Conservation (phyloP, 805 yeast species). For the Yarrowia sp. region DNA sequence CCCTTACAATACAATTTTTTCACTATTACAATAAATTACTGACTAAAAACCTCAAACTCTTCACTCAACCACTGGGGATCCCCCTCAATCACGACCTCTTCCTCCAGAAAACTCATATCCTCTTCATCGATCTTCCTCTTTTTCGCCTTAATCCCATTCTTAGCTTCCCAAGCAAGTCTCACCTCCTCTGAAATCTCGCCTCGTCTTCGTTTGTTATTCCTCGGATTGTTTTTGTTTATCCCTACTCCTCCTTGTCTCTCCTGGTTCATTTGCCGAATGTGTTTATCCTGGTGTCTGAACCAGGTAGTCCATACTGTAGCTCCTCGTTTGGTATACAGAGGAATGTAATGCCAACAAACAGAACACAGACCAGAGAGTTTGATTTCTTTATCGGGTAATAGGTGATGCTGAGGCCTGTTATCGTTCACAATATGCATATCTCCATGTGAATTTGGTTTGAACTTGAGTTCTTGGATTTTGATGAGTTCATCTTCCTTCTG, state of each 20-base stretch:
- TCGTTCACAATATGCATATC: not conserved
- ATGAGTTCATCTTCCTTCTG: slow-evolving; percentile 5
- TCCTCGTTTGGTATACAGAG: slow-evolving; percentile 1
- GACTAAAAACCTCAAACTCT: not conserved
- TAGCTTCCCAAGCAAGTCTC: no score
- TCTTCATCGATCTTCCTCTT: not conserved
- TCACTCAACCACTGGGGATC: not conserved
- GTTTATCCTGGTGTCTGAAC: slow-evolving; percentile 24
- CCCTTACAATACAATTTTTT: no score
- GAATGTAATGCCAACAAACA: not conserved
- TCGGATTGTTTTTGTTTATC: not conserved
- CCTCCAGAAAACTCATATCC: not conserved
- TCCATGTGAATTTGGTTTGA: not conserved
- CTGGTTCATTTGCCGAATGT: slow-evolving; percentile 13
- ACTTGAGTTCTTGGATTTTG: not conserved
- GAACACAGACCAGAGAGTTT: slow-evolving; percentile 9
- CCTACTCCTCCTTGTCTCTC: not conserved
- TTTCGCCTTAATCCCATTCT: not conserved
- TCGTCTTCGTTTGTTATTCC: not conserved
- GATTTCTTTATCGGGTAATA: not conserved
- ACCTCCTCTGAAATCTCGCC: not conserved
- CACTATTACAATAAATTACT: no score
- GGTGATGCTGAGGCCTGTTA: not conserved
- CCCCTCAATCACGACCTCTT: not conserved
- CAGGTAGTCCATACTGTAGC: slow-evolving; percentile 13